These are phyloP conservation scores for Polyplosphaeria fusca DNA, from an alignment of 495 filamentous ascomycete species.

Conservation along the genomic window DNA sequence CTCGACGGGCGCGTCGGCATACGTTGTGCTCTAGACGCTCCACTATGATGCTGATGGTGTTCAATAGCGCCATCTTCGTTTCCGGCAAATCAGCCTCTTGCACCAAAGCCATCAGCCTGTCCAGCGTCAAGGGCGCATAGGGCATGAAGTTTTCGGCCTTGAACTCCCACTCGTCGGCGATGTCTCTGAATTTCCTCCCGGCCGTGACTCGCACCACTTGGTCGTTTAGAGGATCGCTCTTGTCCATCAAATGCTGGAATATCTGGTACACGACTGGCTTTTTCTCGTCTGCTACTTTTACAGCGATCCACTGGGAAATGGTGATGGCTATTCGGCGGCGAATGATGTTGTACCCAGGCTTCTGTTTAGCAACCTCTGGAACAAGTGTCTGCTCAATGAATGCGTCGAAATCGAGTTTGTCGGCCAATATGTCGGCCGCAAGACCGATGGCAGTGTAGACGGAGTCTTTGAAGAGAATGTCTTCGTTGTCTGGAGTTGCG, in stretches of 20 bases:
- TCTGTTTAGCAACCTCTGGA: constrained; percentile 71
- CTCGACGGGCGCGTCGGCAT: constrained; percentile 23
- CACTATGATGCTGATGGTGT: constrained; percentile 77
- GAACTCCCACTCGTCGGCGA: constrained; percentile 85
- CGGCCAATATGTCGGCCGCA: constrained; percentile 68
- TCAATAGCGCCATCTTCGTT: constrained; percentile 79
- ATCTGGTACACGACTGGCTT: constrained; percentile 78
- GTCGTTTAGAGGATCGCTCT: constrained; percentile 75
- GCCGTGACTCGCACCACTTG: constrained; percentile 88
- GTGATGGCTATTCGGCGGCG: constrained; percentile 82
- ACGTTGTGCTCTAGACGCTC: constrained; percentile 73
- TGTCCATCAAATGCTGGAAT: constrained; percentile 81
- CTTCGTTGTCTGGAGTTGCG: constrained; percentile 57
- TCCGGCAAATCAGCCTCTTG: constrained; percentile 79
- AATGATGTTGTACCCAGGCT: constrained; percentile 78
- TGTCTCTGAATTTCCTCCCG: constrained; percentile 72
- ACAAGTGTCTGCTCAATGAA: constrained; percentile 73
- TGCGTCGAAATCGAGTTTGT: constrained; percentile 71
- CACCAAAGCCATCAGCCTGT: constrained; percentile 68
- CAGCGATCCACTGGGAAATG: constrained; percentile 81
- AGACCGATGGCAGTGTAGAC: constrained; percentile 90
- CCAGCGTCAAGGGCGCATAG: constrained; percentile 66
- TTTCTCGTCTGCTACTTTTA: constrained; percentile 63
- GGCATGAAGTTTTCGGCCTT: constrained; percentile 64
- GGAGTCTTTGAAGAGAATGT: constrained; percentile 84